Percentiles rank a stretch among this genome's conserved stretches.
Evolutionary conservation across 352 stramenopile species (phyloP).

Genomic region (Globisporangium middletonii): DNA sequence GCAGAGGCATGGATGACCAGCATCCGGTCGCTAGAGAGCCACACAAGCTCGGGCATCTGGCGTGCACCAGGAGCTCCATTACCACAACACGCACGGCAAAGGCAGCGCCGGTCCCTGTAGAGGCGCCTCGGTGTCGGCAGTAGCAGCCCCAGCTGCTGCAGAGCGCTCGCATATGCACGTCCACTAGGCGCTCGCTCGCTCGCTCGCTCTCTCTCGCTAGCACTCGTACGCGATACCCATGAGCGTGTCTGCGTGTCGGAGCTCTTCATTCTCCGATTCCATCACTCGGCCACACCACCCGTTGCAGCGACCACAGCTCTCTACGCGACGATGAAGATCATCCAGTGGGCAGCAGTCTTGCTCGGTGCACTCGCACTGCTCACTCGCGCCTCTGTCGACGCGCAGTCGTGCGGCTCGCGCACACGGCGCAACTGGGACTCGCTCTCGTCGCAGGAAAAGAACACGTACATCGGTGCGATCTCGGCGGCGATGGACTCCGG

Average conservation of each 20-base stretch:
- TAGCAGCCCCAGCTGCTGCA: too few species aligned
- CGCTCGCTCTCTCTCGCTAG: neutral
- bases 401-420: constrained; percentile 9
- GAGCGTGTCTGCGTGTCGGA: neutral
- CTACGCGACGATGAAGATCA: neutral
- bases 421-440: constrained; percentile 19
- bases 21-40: too few species aligned
- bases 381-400: neutral
- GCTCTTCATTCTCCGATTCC: constrained; percentile 4
- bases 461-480: constrained; percentile 14
- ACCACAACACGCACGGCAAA: too few species aligned
- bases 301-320: neutral
- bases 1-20: too few species aligned
- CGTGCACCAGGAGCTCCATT: too few species aligned
- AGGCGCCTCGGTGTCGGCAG: too few species aligned
- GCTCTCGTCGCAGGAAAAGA: constrained; percentile 13
- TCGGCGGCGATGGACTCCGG: constrained; percentile 19
- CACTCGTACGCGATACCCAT: neutral
- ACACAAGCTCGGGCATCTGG: too few species aligned
- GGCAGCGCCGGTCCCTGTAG: too few species aligned
- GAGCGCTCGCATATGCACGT: too few species aligned
- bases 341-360: neutral
- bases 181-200: neutral
- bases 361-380: neutral
- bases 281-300: neutral